These are phyloP conservation scores for Myxozyma sirexii DNA, from an alignment of 805 yeast genomes.

Conservation along the genomic window DNA sequence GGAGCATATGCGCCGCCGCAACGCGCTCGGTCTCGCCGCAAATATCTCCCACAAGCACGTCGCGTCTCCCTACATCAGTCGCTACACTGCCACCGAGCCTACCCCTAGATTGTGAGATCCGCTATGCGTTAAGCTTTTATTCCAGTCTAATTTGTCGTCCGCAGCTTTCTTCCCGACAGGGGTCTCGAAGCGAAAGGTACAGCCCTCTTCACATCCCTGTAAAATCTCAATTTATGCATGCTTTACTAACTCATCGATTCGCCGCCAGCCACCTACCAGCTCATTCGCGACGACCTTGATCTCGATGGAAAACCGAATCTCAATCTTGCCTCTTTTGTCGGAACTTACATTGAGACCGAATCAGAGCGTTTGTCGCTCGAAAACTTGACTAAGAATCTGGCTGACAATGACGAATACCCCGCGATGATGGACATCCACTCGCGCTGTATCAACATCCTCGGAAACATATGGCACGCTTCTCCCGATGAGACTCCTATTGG, in stretches of 20 bases:
- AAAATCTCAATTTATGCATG: neutral
- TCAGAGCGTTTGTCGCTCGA: constrained; percentile 61
- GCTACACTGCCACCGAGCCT: constrained; percentile 31
- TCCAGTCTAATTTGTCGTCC: too few relatives aligned
- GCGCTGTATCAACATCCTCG: constrained; percentile 78
- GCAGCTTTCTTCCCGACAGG: constrained; percentile 27
- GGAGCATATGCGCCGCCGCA: constrained; percentile 16
- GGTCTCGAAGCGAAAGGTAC: constrained; percentile 25
- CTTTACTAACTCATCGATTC: neutral
- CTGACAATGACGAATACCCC: constrained; percentile 94
- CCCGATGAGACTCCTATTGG: constrained; percentile 61
- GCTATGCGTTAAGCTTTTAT: neutral
- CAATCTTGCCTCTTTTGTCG: constrained; percentile 82
- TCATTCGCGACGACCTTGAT: constrained; percentile 71
- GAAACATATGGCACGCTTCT: constrained; percentile 81
- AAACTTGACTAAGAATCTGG: constrained; percentile 82
- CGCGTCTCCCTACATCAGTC: constrained; percentile 33
- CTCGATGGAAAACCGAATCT: constrained; percentile 83
- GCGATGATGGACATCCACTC: constrained; percentile 75
- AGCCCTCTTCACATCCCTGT: too few relatives aligned
- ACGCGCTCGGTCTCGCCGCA: constrained; percentile 14
- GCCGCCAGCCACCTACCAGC: constrained; percentile 53
- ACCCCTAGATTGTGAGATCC: constrained; percentile 23
- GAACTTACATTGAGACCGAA: constrained; percentile 63
- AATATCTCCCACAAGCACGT: neutral